Evolutionary conservation across 805 yeast genomes (phyloP), one percentile per base, ranked within the genome.

Genomic region (Trichomonascus vanleenenianus): DNA sequence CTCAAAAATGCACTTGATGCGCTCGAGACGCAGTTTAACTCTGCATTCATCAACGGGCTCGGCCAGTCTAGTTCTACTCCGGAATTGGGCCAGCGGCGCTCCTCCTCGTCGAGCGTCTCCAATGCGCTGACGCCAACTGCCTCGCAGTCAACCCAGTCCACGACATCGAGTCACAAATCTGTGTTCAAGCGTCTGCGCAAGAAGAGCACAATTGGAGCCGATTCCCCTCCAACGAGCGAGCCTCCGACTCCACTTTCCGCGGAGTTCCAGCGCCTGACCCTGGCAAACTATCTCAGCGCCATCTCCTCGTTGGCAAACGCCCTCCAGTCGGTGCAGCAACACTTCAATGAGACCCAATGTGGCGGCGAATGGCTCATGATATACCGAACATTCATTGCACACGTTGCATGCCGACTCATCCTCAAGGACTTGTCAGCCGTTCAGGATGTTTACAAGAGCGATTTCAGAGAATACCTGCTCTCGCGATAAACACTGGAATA

Each of bases 371-470:
- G 51, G 51, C 35, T 48, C 22, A 33, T 31, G 12, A 12, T 14
- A 18, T 48, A 41, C 27, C 32, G 52, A 16, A 38, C 40, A 9
- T 50, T 50, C 30, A 39, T 40, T 11, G 50, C 44, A 12, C 42
- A 41, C 11, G 48, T 44, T 3, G 53, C 47, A 4, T 50, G 53
- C 31, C 30, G 53, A 15, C 38, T 50, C 16, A 15, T 50, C 20
- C 35, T 50, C 15, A 44, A 42, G 37, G 53, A 50, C 39, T 16
- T 50, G 20, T 16, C 39, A 7, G 38, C 37, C 30, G n/a, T 48
- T 7, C 46, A 40, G 25, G 51, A 48, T 33, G 10, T 48, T 14
- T 39, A 48, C 36, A 34, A 34, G 25, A 20, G 43, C 18, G 48
- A 48, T 6, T 45, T 48, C 27, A 34, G 48, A 33, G 51, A 42